phyloP scores from a whole-genome alignment of 331 rosid genomes.

The Pyrus hybrid region DNA sequence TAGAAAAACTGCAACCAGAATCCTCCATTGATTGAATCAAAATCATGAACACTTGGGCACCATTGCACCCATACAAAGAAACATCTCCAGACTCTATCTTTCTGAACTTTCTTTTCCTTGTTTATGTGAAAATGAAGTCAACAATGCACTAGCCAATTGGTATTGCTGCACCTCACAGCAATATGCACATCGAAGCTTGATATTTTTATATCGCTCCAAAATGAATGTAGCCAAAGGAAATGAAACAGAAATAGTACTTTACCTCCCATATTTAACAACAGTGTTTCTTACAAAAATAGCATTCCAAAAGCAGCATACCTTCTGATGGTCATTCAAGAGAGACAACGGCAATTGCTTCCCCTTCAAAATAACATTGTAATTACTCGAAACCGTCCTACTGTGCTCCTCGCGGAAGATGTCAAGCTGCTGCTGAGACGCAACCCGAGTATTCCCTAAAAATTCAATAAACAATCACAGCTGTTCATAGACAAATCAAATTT shows the following conservation, averaged over 20 bases:
- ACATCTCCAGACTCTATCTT: neutral
- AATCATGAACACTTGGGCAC: neutral
- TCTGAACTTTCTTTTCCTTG: neutral
- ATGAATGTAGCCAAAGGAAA: neutral
- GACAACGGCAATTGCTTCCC: conserved; percentile 64
- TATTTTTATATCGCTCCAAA: neutral
- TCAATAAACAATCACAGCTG: neutral
- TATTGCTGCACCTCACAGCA: neutral
- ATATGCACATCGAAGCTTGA: neutral
- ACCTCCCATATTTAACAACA: neutral
- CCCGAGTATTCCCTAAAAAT: conserved; percentile 58
- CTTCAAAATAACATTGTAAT: conserved; percentile 66
- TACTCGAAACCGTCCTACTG: conserved; percentile 44
- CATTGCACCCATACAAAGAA: neutral
- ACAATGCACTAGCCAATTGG: neutral
- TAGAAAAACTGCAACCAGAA: neutral
- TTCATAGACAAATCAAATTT: neutral
- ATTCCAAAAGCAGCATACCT: conserved; percentile 29
- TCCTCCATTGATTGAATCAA: neutral
- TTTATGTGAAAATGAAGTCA: neutral
- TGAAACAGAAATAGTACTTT: neutral
- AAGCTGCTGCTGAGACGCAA: conserved; percentile 72
- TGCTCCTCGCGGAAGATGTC: conserved; percentile 73
- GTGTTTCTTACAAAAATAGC: neutral
- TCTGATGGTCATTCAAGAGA: conserved; percentile 67